Evolutionary conservation across 1,284 basidiomycete genomes (phyloP), one percentile per base, ranked within the genome.

Genomic region (Trichosporon sp.): DNA sequence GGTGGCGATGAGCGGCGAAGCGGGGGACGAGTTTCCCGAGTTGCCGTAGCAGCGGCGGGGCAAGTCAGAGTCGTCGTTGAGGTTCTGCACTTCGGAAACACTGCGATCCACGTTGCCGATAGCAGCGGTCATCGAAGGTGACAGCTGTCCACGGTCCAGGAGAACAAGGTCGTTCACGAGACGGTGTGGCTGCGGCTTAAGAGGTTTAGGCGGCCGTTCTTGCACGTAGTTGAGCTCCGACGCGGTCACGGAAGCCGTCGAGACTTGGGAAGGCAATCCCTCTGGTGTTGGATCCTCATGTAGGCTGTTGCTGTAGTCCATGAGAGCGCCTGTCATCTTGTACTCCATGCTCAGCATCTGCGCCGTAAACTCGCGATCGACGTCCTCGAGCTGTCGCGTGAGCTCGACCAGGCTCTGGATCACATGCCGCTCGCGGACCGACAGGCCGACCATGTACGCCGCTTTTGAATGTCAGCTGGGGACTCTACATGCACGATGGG

Each of bases 331-430:
- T n/a, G 59, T 63, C 59, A 63, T 37, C 59, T 35, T 63, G 59
- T 11, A n/a, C 16, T 63, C 59, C 59, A 63, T 63, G 59, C 59
- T 63, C 19, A 63, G 35, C 59, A 63, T 63, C 59, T 63, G 59
- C 59, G 59, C 59, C 5, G 59, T 63, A 32, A 63, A 63, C 59
- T 63, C 59, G 31, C 59, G 59, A 16, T 63, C 59, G 59, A 63
- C 32, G 59, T 35, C 59, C 59, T 63, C 59, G 59, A 63, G 31
- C 10, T 63, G 31, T 32, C 31, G 59, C 32, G 31, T 63, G 59
- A 63, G 59, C 31, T 63, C 59, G 31, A 63, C 59, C 6, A 63
- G 59, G 32, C 59, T 35, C 59, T 14, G 59, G 4, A 63, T 35
- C 8, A 63, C 31, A 32, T 37, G 31, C 59, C 31, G 14, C 35